These are phyloP conservation scores for Dendrobium catenatum DNA, from an alignment of 106 monocot species.

Conservation along the genomic window DNA sequence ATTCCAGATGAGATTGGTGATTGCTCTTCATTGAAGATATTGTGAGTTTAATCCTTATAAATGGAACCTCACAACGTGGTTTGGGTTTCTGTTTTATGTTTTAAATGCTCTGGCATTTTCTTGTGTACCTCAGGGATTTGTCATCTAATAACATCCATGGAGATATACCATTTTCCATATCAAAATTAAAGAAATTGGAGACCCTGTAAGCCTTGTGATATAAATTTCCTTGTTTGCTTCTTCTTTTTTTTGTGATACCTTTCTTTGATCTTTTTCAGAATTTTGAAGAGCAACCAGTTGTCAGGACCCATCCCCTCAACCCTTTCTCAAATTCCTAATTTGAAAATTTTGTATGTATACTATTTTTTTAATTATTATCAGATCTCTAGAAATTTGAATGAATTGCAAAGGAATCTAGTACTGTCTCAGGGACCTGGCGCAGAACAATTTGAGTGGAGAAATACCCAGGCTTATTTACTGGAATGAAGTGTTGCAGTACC, in stretches of 20 bases:
- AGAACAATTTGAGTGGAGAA: constrained; percentile 84
- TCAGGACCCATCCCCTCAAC: constrained; percentile 90
- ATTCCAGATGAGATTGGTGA: constrained; percentile 99
- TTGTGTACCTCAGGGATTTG: constrained; percentile 47
- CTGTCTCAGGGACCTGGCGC: constrained; percentile 72
- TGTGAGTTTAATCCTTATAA: constrained; percentile 44
- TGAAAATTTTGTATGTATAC: constrained; percentile 71
- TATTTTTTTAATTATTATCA: neutral
- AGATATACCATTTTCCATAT: constrained; percentile 91
- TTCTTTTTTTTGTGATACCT: neutral
- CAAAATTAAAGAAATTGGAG: constrained; percentile 85
- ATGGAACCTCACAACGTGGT: neutral
- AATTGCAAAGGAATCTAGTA: neutral
- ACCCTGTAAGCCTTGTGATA: constrained; percentile 39
- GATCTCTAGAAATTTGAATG: neutral
- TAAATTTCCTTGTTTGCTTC: neutral
- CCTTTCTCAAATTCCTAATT: constrained; percentile 88
- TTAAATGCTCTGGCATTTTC: neutral
- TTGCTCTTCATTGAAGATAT: constrained; percentile 47
- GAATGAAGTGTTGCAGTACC: constrained; percentile 92
- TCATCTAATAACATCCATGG: constrained; percentile 84
- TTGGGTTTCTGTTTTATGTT: neutral
- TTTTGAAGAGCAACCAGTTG: constrained; percentile 81
- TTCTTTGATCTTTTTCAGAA: constrained; percentile 30
- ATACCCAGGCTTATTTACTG: constrained; percentile 94